Evolutionary conservation across 495 filamentous ascomycete species (phyloP).

Genomic region (Eremomyces bilateralis): DNA sequence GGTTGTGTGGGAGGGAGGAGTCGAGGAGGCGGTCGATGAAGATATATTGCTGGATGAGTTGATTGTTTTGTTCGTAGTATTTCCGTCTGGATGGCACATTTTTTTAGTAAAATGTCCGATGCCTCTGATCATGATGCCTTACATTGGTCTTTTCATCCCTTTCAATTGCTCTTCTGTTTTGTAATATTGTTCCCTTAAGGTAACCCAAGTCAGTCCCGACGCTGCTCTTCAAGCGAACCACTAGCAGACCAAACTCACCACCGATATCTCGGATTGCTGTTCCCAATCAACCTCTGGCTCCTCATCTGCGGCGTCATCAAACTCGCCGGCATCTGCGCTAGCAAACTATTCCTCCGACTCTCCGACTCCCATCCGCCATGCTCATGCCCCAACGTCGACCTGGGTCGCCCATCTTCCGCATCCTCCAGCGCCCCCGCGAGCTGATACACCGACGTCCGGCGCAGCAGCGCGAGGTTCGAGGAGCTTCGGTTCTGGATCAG

Average conservation of each 20-base stretch:
- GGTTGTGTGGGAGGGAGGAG: slow-evolving; percentile 62
- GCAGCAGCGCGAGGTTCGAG: neutral
- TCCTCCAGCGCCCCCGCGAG: neutral
- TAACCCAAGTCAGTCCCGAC: slow-evolving; percentile 1
- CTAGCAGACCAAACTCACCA: slow-evolving; percentile 28
- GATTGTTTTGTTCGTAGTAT: slow-evolving; percentile 73
- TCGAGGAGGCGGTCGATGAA: slow-evolving; percentile 85
- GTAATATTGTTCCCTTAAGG: slow-evolving; percentile 53
- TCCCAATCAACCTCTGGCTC: slow-evolving; percentile 56
- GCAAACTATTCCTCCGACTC: slow-evolving; percentile 18
- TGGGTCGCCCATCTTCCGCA: slow-evolving; percentile 2
- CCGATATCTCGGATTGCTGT: slow-evolving; percentile 48
- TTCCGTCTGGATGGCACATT: too few species aligned
- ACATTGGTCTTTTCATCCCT: slow-evolving; percentile 41
- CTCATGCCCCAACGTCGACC: slow-evolving; percentile 5
- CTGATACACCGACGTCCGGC: neutral
- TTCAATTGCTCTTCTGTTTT: slow-evolving; percentile 44
- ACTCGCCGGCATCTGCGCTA: slow-evolving; percentile 20
- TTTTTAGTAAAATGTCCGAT: too few species aligned
- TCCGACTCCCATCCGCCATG: slow-evolving; percentile 1
- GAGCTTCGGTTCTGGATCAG: neutral
- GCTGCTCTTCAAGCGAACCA: neutral
- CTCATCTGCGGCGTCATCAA: slow-evolving; percentile 51
- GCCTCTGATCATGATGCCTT: slow-evolving; percentile 5
- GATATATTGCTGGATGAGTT: slow-evolving; percentile 63